phyloP scores from a whole-genome alignment of 2,329 filamentous ascomycete genomes.

The Colletotrichum nymphaeae region DNA sequence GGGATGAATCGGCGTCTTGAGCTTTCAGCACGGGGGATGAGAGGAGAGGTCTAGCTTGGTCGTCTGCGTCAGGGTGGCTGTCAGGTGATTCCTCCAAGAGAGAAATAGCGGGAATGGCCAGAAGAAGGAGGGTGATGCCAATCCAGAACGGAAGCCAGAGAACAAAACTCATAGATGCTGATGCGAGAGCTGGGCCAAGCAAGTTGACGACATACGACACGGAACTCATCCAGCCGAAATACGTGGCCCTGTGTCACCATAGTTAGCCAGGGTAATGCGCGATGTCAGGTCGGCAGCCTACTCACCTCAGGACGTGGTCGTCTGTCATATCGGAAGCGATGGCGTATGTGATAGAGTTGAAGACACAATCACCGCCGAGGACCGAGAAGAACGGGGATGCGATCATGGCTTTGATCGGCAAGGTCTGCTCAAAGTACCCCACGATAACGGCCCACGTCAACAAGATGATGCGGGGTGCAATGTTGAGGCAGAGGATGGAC shows the following conservation, averaged over 20 bases:
- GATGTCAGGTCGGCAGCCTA: slow-evolving; percentile 30
- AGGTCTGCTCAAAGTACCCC: slow-evolving; percentile 48
- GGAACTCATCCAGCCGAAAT: slow-evolving; percentile 63
- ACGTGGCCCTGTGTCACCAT: slow-evolving; percentile 51
- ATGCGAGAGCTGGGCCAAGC: slow-evolving; percentile 58
- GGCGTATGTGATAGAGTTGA: slow-evolving; percentile 61
- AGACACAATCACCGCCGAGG: slow-evolving; percentile 62
- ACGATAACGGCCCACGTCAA: slow-evolving; percentile 53
- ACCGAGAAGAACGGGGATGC: slow-evolving; percentile 55
- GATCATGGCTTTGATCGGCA: slow-evolving; percentile 53
- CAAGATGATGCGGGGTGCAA: slow-evolving; percentile 54
- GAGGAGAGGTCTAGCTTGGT: slow-evolving; percentile 50
- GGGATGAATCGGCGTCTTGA: slow-evolving; percentile 38
- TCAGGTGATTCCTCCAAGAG: not conserved
- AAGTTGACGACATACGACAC: slow-evolving; percentile 59
- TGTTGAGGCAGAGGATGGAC: slow-evolving; percentile 55
- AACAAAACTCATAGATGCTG: slow-evolving; percentile 55
- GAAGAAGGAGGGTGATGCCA: slow-evolving; percentile 49
- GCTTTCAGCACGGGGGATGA: slow-evolving; percentile 53
- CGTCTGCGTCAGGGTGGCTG: slow-evolving; percentile 39
- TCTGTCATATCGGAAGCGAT: slow-evolving; percentile 57
- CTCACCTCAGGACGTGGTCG: slow-evolving; percentile 49
- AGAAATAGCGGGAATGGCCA: slow-evolving; percentile 46
- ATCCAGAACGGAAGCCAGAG: slow-evolving; percentile 57
- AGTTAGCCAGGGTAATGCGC: not conserved